Evolutionary conservation across 345 rosid genomes (phyloP), one percentile per base, ranked within the genome.

Genomic region (Excoecaria cochinchinensis): DNA sequence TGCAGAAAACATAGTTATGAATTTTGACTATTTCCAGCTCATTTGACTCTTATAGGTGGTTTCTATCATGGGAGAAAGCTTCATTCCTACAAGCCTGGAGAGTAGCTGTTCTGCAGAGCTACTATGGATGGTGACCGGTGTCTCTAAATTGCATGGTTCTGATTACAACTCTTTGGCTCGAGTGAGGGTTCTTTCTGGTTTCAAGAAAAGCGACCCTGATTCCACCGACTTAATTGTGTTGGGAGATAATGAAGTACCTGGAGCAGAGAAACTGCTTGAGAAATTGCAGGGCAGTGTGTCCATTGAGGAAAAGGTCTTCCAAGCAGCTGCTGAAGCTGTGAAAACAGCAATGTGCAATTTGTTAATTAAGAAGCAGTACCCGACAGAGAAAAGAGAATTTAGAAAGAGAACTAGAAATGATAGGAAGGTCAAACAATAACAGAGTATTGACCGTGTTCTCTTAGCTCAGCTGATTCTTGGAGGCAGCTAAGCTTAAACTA

Each of bases 341-440:
- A 90, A 89, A 83, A 69, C 83, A 71, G 89, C 99, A 44, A 88
- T 90, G 94, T 86, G 87, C 69, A 90, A 86, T 74, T 78, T 90
- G 85, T 77, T 95, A 81, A 87, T 77, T 86, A 95, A 95, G 91
- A 95, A 93, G 87, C 96, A 91, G 76, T 95, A 95, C 79, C 72
- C 96, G 11, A 73, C 74, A 0, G 96, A 89, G 76, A 90, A 81
- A 36, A 82, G 96, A 71, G 99, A 95, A 76, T 90, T 87, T 63
- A 84, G 96, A 84, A 95, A 91, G 87, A 91, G 90, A 83, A 87
- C 86, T 44, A 87, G 98, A 83, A 95, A 95, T 74, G 98, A 95
- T 72, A 88, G 77, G 84, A 95, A 91, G 81, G 70, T 53, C 44
- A 55, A 88, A 68, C 78, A 77, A 24, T 89, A 79, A 88, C 42